Percentiles rank a stretch among this genome's conserved stretches.
These are phyloP conservation scores for Penicillium pulvis DNA, from an alignment of 495 filamentous ascomycete genomes.

Conservation along the genomic window DNA sequence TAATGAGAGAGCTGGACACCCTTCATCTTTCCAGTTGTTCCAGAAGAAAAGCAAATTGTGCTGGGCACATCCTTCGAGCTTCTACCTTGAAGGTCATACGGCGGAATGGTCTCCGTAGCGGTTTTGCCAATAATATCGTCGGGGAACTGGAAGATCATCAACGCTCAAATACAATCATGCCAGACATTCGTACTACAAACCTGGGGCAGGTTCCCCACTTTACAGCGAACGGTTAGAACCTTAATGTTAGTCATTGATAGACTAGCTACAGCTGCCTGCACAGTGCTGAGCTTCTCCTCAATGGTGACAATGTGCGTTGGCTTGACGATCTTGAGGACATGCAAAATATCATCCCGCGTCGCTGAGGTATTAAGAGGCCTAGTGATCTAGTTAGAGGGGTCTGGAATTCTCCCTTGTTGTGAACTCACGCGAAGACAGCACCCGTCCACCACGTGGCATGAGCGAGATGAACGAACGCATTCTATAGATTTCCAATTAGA, in stretches of 20 bases:
- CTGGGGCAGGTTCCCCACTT: conserved; percentile 4
- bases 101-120: conserved; percentile 5
- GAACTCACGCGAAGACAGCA: conserved; percentile 12
- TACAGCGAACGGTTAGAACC: conserved; percentile 10
- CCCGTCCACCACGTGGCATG: conserved; percentile 16
- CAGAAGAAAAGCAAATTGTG: conserved; percentile 15
- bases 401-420: background rate
- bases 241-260: background rate
- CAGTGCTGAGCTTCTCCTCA: conserved; percentile 10
- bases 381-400: background rate
- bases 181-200: background rate
- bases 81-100: conserved; percentile 6
- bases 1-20: conserved; percentile 14
- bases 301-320: conserved; percentile 14
- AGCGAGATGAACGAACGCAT: conserved; percentile 14
- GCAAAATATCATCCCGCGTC: conserved; percentile 7
- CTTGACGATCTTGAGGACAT: conserved; percentile 10
- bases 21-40: conserved; percentile 16
- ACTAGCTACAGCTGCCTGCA: conserved; percentile 5
- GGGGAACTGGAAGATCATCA: conserved; percentile 9
- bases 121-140: conserved; percentile 9
- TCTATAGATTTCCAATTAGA: conserved; percentile 10
- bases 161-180: background rate
- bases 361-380: conserved; percentile 13
- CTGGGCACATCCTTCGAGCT: conserved; percentile 11